These are phyloP conservation scores for Kazachstania viticola DNA, from an alignment of 805 yeast genomes.

Conservation along the genomic window DNA sequence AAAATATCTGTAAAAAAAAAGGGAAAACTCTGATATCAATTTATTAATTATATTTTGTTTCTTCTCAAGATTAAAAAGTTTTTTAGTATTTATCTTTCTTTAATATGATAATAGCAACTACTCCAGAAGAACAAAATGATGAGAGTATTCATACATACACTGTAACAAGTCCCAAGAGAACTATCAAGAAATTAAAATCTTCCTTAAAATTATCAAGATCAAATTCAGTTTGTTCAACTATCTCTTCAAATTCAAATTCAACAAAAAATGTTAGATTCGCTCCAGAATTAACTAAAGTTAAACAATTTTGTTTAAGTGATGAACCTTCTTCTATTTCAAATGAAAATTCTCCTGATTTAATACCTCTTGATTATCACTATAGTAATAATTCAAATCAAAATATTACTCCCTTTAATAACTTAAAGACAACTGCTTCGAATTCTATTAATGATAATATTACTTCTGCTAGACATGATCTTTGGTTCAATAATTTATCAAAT, in stretches of 20 bases:
- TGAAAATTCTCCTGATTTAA: constrained; percentile 32
- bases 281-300: constrained; percentile 45
- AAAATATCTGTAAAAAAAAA: too few species aligned
- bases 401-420: neutral
- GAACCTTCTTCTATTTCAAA: constrained; percentile 51
- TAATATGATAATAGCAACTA: too few species aligned
- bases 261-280: constrained; percentile 57
- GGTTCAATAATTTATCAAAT: constrained; percentile 1
- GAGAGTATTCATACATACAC: too few species aligned
- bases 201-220: constrained; percentile 14
- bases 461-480: neutral
- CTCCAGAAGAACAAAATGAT: too few species aligned
- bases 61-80: too few species aligned
- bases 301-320: constrained; percentile 49
- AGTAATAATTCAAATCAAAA: neutral
- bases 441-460: neutral
- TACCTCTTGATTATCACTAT: constrained; percentile 5
- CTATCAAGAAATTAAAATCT: constrained; percentile 11
- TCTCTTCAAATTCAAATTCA: constrained; percentile 5
- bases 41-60: too few species aligned
- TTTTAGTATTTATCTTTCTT: too few species aligned
- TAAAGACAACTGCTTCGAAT: too few species aligned
- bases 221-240: constrained; percentile 2
- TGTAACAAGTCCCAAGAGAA: neutral
- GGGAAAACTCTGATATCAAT: too few species aligned